These are phyloP conservation scores for Stephanodiscus triporus DNA, from an alignment of 108 stramenopile genomes.

Conservation along the genomic window DNA sequence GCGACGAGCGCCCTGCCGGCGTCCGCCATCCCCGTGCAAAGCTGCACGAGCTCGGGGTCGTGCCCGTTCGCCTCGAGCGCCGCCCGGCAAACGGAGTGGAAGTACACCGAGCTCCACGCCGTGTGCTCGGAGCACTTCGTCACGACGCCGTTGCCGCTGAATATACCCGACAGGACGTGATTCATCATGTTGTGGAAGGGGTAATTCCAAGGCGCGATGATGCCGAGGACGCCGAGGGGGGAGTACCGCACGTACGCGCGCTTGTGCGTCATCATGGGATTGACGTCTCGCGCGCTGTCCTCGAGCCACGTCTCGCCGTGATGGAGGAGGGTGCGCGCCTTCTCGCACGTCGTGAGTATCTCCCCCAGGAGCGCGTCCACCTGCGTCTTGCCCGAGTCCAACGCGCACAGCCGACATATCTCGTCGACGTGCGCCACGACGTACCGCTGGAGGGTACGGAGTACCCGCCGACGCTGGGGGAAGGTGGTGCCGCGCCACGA, in stretches of 20 bases:
- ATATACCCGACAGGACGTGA: constrained; percentile 94
- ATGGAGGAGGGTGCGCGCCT: constrained; percentile 84
- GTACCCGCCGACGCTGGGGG: constrained; percentile 85
- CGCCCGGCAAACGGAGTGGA: constrained; percentile 73
- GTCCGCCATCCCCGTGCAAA: constrained; percentile 92
- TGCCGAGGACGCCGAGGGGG: constrained; percentile 94
- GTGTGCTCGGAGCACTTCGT: constrained; percentile 96
- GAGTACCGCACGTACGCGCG: constrained; percentile 95
- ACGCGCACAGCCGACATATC: constrained; percentile 82
- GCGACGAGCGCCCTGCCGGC: constrained; percentile 93
- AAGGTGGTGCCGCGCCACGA: constrained; percentile 91
- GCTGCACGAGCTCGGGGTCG: constrained; percentile 91
- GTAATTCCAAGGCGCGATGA: constrained; percentile 99
- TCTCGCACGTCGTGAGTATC: constrained; percentile 97
- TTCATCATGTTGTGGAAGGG: constrained; percentile 98
- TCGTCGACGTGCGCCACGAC: constrained; percentile 86
- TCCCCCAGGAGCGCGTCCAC: constrained; percentile 96
- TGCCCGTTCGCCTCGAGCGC: constrained; percentile 90
- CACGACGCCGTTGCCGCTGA: constrained; percentile 97
- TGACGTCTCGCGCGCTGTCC: constrained; percentile 73
- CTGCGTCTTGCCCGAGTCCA: constrained; percentile 91
- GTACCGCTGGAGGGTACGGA: constrained; percentile 93
- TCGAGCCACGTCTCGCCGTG: constrained; percentile 91
- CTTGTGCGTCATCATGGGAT: constrained; percentile 96
- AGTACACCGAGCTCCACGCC: constrained; percentile 89